Base-by-base conservation (phyloP, 768 basidiomycete genomes). In the Leccinum uliginosum region DNA sequence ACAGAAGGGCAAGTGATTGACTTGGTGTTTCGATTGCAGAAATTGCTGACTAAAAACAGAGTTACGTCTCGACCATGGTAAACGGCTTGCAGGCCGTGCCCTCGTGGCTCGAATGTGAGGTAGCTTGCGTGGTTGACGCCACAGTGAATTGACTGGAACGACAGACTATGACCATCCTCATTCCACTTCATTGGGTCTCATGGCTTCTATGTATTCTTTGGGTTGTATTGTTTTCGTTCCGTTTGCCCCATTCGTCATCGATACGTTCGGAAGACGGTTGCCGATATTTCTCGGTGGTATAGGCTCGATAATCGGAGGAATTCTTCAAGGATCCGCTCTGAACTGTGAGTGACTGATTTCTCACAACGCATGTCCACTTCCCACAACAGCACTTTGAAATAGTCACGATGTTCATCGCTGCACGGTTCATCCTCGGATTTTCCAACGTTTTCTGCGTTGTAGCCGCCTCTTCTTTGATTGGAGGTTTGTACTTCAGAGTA, bases 1-100 rank as follows among this genome's bases (percentile, higher is more conserved):
- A 66, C 60, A 3, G 59, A 49, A n/a, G 65, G 66, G 65, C 12
- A 40, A 56, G 63, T 44, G 5, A 30, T 38, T 0, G 10, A 19
- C 0, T 19, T 21, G 12, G 1, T 6, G 5, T 44, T 44, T 14
- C 19, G 1, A 21, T 21, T 24, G 45, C 45, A 24, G 11, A 44
- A 19, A 3, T n/a, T 45, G 15, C 19, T 46, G 23, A 46, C 11
- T 15, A 14, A 6, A 44, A 23, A 43, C 40, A 21, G 12, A 23
- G 43, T 12, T 15, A 46, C 19, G 23, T 15, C 23, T 46, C 11
- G 45, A 46, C 45, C 14, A 46, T 46, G 45, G 4, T 46, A 2
- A 46, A 46, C 15, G 21, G 45, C 14, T 12, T 24, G 19, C 45
- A 46, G 19, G 45, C 45, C 15, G 45, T 46, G 0, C 45, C 45